phyloP scores from a whole-genome alignment of 176 grass and related monocot species.

The Paspalum notatum region DNA sequence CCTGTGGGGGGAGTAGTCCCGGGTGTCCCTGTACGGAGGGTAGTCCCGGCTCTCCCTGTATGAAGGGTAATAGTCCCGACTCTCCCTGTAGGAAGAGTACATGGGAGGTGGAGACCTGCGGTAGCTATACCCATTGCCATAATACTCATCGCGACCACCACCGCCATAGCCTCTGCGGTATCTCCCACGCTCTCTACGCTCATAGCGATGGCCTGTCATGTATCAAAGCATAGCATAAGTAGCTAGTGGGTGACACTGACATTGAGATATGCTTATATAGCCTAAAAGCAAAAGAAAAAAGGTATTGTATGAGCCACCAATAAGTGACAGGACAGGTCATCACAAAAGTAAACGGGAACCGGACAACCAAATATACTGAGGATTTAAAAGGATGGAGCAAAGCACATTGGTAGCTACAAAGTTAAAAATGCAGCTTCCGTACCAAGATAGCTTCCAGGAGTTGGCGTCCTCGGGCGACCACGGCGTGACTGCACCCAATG shows the following conservation, averaged over 20 bases:
- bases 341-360: background rate
- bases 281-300: slow-evolving; percentile 3
- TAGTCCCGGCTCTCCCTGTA: slow-evolving; percentile 58
- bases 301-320: background rate
- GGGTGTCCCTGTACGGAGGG: slow-evolving; percentile 48
- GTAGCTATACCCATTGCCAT: slow-evolving; percentile 51
- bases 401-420: background rate
- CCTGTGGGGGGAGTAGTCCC: slow-evolving; percentile 60
- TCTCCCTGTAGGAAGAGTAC: slow-evolving; percentile 43
- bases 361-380: background rate
- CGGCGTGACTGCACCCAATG: slow-evolving; percentile 59
- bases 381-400: background rate
- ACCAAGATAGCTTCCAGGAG: slow-evolving; percentile 76
- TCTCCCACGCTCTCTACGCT: slow-evolving; percentile 55
- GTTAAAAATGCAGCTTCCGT: slow-evolving; percentile 25
- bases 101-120: slow-evolving; percentile 69
- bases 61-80: slow-evolving; percentile 41
- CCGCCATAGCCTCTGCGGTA: slow-evolving; percentile 58
- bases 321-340: background rate
- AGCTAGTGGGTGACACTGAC: background rate
- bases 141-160: slow-evolving; percentile 66
- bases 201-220: slow-evolving; percentile 48
- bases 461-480: slow-evolving; percentile 60
- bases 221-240: background rate
- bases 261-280: background rate